phyloP scores from a whole-genome alignment of 1,284 basidiomycete genomes.

The Ustilago esculenta region DNA sequence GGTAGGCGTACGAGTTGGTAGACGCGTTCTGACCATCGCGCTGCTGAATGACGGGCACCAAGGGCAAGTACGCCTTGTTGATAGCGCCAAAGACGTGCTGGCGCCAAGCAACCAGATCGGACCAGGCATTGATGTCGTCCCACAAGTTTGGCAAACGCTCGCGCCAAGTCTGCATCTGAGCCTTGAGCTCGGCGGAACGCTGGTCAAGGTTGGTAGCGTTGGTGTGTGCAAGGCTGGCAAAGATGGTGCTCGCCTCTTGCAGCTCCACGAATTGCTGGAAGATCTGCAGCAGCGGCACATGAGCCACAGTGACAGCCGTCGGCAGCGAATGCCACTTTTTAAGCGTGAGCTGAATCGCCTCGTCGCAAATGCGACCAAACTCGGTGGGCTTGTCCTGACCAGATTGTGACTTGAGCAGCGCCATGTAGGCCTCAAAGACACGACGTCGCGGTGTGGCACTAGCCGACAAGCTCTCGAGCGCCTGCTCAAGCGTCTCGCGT shows the following conservation, averaged over 20 bases:
- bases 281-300: slow-evolving; percentile 92
- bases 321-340: slow-evolving; percentile 96
- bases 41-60: slow-evolving; percentile 69
- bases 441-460: slow-evolving; percentile 90
- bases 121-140: slow-evolving; percentile 99
- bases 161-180: slow-evolving; percentile 78
- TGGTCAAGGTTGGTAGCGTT: slow-evolving; percentile 90
- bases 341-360: slow-evolving; percentile 94
- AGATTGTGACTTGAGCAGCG: slow-evolving; percentile 74
- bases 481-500: slow-evolving; percentile 82
- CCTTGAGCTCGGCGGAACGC: slow-evolving; percentile 91
- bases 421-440: slow-evolving; percentile 94
- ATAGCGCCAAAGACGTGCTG: slow-evolving; percentile 91
- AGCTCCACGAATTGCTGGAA: slow-evolving; percentile 99
- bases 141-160: slow-evolving; percentile 94
- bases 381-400: slow-evolving; percentile 60
- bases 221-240: slow-evolving; percentile 87
- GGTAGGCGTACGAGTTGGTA: slow-evolving; percentile 84
- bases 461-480: slow-evolving; percentile 83
- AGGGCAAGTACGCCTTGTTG: slow-evolving; percentile 93
- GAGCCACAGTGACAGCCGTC: slow-evolving; percentile 83
- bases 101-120: slow-evolving; percentile 96
- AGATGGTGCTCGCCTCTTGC: slow-evolving; percentile 83
- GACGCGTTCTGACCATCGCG: slow-evolving; percentile 71
- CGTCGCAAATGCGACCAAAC: slow-evolving; percentile 78